phyloP scores from a whole-genome alignment of 2,329 filamentous ascomycete genomes.

The Aspergillus clavatus region DNA sequence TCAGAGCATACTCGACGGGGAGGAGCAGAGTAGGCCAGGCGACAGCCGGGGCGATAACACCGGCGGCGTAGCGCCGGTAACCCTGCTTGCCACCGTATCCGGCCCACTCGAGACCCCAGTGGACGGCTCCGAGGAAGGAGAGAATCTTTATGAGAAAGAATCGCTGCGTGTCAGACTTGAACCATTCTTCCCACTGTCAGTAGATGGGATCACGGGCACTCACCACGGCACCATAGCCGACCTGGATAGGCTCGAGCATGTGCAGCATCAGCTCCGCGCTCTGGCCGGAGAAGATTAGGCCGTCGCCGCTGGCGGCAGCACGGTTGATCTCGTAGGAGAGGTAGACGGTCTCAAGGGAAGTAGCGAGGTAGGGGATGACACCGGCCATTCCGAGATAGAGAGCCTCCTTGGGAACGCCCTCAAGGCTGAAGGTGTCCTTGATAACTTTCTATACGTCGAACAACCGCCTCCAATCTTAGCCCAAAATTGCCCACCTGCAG shows the following conservation, averaged over 20 bases:
- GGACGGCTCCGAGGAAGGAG: slow-evolving; percentile 87
- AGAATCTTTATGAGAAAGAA: slow-evolving; percentile 68
- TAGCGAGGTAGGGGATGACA: slow-evolving; percentile 78
- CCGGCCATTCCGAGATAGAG: slow-evolving; percentile 68
- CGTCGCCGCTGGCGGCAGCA: slow-evolving; percentile 54
- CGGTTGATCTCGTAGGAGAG: slow-evolving; percentile 79
- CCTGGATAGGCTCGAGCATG: slow-evolving; percentile 77
- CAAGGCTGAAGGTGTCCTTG: slow-evolving; percentile 64
- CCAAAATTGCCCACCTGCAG: too few species aligned
- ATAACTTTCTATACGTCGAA: slow-evolving; percentile 51
- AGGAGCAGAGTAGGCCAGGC: slow-evolving; percentile 89
- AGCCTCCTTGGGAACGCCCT: slow-evolving; percentile 62
- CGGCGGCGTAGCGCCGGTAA: slow-evolving; percentile 76
- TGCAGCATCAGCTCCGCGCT: slow-evolving; percentile 68
- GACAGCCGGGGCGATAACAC: slow-evolving; percentile 70
- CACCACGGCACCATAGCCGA: slow-evolving; percentile 84
- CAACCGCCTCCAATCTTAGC: slow-evolving; percentile 7
- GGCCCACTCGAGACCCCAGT: slow-evolving; percentile 88
- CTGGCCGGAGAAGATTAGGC: slow-evolving; percentile 63
- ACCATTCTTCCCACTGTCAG: background rate
- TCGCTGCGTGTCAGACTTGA: slow-evolving; percentile 4
- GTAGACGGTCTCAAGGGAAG: slow-evolving; percentile 75
- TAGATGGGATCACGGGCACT: slow-evolving; percentile 32
- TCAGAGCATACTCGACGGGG: slow-evolving; percentile 78
- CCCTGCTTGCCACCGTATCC: slow-evolving; percentile 63